Conservation (phyloP, 148 eudicot species). For the Rhododendron molle region DNA sequence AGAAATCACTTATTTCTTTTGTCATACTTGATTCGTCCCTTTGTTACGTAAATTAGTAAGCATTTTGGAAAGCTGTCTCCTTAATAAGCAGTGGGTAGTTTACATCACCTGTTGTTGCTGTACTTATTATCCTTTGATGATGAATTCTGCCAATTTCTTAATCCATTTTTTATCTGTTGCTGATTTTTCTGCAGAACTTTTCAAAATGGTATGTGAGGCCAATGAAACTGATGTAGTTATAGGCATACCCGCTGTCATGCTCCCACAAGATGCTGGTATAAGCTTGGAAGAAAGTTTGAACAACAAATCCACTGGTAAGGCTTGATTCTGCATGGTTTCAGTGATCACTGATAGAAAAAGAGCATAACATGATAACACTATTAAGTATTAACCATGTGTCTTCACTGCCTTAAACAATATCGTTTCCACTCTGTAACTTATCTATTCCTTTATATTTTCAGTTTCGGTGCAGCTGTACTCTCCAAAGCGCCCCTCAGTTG, state of each 20-base stretch:
- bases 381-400: background rate
- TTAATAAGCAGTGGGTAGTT: background rate
- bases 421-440: slow-evolving; percentile 24
- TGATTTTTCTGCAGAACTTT: slow-evolving; percentile 60
- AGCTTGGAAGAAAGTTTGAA: slow-evolving; percentile 44
- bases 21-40: background rate
- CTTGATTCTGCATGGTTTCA: slow-evolving; percentile 10
- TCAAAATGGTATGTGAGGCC: slow-evolving; percentile 95
- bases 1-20: background rate
- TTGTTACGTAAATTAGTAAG: background rate
- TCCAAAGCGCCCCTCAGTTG: slow-evolving; percentile 83
- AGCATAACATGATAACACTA: background rate
- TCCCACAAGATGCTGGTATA: slow-evolving; percentile 78
- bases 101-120: background rate
- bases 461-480: slow-evolving; percentile 96
- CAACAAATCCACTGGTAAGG: slow-evolving; percentile 62
- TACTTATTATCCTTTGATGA: background rate
- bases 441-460: slow-evolving; percentile 43
- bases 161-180: background rate
- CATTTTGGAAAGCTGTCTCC: background rate
- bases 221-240: slow-evolving; percentile 61
- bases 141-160: background rate
- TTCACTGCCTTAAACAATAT: background rate
- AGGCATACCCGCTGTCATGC: slow-evolving; percentile 87
- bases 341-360: background rate